Base-by-base conservation (phyloP, 352 stramenopile genomes). In the Phytophthora parvispora region DNA sequence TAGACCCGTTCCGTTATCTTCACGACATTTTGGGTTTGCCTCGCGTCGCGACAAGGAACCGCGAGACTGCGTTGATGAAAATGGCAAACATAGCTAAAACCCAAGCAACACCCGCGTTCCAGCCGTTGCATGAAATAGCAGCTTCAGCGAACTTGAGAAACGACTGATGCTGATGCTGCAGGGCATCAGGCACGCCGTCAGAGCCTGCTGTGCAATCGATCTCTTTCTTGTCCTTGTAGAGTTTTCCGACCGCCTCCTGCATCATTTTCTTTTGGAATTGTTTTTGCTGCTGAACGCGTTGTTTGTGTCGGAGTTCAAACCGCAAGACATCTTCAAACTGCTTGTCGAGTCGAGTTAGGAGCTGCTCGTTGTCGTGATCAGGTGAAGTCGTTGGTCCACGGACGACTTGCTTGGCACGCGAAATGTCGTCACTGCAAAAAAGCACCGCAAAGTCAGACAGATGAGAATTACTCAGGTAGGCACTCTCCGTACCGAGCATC, bases 181-280 rank as follows among this genome's bases (percentile, higher is more conserved):
- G 56, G 54, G 34, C 28, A 29, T 34, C 50, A 34, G 32, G 3
- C 16, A 34, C 47, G 18, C 25, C 31, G 10, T 50, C 40, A 20
- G 27, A 36, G 6, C 22, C 36, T 12, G 47, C 15, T 7, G 27
- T 29, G 9, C 27, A 36, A 24, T 51, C 25, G 20, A 81, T 58
- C 61, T 78, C 67, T 51, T 72, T 72, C 45, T 95, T 96, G 69
- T 96, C 88, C 8, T 74, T 50, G 62, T 96, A 96, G 5, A 96
- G 73, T 20, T 71, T 79, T 3, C 88, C 88, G 1, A 94, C 83
- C 5, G 83, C 84, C 25, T 91, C 71, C 6, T 67, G 65, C 85
- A 96, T 94, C 88, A 96, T 96, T 42, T 89, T 87, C 61, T 81
- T 81, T 28, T 94, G 74, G 50, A 94, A 94, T 10, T 69, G 28